phyloP scores from a whole-genome alignment of 2,329 filamentous ascomycete genomes.

The Penicillium sp. region DNA sequence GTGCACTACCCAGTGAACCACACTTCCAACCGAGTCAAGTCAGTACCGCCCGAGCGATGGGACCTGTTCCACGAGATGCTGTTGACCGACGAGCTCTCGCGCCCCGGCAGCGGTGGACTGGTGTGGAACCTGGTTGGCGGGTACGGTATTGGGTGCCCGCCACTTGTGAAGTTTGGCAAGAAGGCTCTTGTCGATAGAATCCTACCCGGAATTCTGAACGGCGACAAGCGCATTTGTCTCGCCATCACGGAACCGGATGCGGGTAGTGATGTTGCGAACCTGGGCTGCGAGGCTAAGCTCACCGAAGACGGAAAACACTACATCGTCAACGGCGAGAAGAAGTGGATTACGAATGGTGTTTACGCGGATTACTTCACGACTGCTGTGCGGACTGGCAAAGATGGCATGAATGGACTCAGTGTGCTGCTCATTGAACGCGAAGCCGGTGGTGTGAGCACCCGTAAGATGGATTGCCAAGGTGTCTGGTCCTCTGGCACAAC shows the following conservation, averaged over 20 bases:
- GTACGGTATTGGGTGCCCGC: conserved; percentile 93
- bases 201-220: conserved; percentile 80
- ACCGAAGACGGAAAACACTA: conserved; percentile 96
- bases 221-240: conserved; percentile 95
- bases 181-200: conserved; percentile 83
- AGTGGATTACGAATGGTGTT: conserved; percentile 99
- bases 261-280: conserved; percentile 90
- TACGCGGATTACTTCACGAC: conserved; percentile 98
- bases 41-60: conserved; percentile 85
- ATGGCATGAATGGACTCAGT: conserved; percentile 90
- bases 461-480: conserved; percentile 97
- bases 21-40: conserved; percentile 69
- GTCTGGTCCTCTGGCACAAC: conserved; percentile 95
- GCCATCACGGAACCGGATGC: conserved; percentile 97
- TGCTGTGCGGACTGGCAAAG: conserved; percentile 83
- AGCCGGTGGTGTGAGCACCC: conserved; percentile 81
- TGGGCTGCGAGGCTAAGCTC: conserved; percentile 94
- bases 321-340: conserved; percentile 99
- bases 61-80: conserved; percentile 98
- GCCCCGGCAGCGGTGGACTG: conserved; percentile 83
- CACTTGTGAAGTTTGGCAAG: conserved; percentile 87
- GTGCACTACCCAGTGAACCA: conserved; percentile 75
- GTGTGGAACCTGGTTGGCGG: conserved; percentile 97
- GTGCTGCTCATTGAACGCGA: conserved; percentile 89
- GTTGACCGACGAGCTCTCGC: conserved; percentile 89